These are phyloP conservation scores for Thymus quinquecostatus DNA, from an alignment of 257 asterid genomes.

Conservation along the genomic window DNA sequence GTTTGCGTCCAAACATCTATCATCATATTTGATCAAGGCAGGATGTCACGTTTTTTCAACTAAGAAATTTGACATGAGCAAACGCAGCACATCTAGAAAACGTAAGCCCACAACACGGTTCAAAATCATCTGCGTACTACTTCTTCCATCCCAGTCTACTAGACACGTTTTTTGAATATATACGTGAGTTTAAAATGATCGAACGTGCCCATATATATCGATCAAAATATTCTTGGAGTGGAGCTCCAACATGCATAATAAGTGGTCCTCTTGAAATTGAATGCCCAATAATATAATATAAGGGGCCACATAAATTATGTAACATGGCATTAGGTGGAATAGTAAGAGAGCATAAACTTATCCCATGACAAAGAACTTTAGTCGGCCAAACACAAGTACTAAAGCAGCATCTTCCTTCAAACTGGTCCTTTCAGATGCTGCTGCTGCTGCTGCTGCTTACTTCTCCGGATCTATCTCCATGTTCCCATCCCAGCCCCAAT, in stretches of 20 bases:
- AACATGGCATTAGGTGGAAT: slow-evolving; percentile 26
- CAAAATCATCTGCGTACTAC: neutral
- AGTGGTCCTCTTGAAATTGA: slow-evolving; percentile 20
- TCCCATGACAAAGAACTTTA: slow-evolving; percentile 27
- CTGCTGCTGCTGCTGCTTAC: slow-evolving; percentile 19
- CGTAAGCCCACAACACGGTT: neutral
- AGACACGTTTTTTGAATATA: too few species aligned
- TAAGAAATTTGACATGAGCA: neutral
- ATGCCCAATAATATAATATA: slow-evolving; percentile 32
- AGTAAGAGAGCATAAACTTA: slow-evolving; percentile 23
- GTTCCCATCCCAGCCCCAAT: slow-evolving; percentile 16
- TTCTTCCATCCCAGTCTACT: too few species aligned
- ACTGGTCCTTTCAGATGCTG: slow-evolving; percentile 35
- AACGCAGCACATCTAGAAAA: neutral
- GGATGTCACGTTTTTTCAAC: too few species aligned
- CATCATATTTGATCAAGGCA: neutral
- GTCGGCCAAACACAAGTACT: slow-evolving; percentile 40
- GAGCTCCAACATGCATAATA: slow-evolving; percentile 7
- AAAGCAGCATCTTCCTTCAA: slow-evolving; percentile 26
- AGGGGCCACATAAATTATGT: slow-evolving; percentile 35
- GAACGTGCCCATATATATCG: neutral
- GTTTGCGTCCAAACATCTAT: neutral
- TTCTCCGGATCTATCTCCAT: slow-evolving; percentile 9
- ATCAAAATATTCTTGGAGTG: slow-evolving; percentile 10
- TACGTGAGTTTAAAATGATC: too few species aligned